Evolutionary conservation across 2,329 filamentous ascomycete genomes (phyloP), one percentile per base, ranked within the genome.

Genomic region (Shiraia sp.): DNA sequence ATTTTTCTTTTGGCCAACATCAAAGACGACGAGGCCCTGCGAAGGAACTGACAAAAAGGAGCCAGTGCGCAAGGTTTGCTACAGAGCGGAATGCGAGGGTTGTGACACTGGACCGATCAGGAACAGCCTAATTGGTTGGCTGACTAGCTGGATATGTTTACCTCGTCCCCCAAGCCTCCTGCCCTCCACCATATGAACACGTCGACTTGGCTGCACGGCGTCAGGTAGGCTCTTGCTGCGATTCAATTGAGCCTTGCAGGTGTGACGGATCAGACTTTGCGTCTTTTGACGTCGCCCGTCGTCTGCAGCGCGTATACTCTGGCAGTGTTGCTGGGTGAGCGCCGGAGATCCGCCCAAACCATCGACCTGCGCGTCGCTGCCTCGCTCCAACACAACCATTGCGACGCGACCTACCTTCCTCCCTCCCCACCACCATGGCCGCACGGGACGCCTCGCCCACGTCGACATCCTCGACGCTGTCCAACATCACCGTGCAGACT

Each of bases 401-500:
- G 28, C 53, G 46, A 50, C 57, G 36, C 58, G 47, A 51, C 53
- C 46, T 51, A 30, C 47, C 34, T 16, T 35, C 28, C 30, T 34
- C 29, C 42, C 27, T 41, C 24, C n/a, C 42, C 38, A 42, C 42
- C 44, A 57, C 61, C 60, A 68, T 68, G 55, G 61, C 61, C 30
- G 55, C 49, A 32, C 63, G 64, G 44, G 50, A 57, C 40, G 36
- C 51, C n/a, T 69, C 65, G 15, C 73, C 72, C 29, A 57, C 51
- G 28, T 69, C 71, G 29, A 70, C 68, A 14, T 70, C 71, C 17
- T 75, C 71, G 2, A 66, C 69, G 7, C 57, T 67, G 28, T 75
- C 72, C 32, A 69, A 67, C 53, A 72, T 73, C 49, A 65, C 68
- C 25, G 69, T 71, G 30, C 60, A 53, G 27, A 58, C 53, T 40